Evolutionary conservation across 2,329 filamentous ascomycete species (phyloP), one percentile per base, ranked within the genome.

Genomic region (Claviceps spartinae): DNA sequence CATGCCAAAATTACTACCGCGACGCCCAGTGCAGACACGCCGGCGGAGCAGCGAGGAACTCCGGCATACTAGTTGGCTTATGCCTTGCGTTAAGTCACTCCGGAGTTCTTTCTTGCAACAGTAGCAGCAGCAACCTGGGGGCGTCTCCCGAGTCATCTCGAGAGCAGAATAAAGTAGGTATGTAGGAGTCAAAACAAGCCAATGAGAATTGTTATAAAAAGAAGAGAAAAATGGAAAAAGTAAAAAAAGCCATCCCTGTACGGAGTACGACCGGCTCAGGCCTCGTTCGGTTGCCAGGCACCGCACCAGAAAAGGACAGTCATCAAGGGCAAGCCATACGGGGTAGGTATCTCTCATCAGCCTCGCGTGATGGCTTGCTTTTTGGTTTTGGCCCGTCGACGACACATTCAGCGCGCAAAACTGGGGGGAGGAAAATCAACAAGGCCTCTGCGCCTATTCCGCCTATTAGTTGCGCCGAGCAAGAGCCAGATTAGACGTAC

Each of bases 41-140:
- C 6, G 20, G 34, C 42, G 45, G 37, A 42, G 47, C 47, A 45
- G 34, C 46, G 26, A 37, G 46, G 45, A 49, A 52, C 51, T 49
- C 42, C 47, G 44, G 49, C 26, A 36, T 50, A 22, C 48, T 45
- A 37, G 38, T 48, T 13, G 38, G n/a, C 13, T 8, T 34, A n/a
- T 34, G 22, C n/a, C 41, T 14, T 16, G 44, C 13, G 20, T 30
- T 36, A 26, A 2, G 18, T 53, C 34, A 26, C 47, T 45, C 47
- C 30, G 41, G 36, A 24, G 16, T 45, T 45, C n/a, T 45, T 45
- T 45, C 16, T 30, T 43, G 11, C 30, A 34, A 9, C 30, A 34
- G 9, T 34, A 34, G 30, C 30, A 34, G 30, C 8, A 11, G 30
- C 8, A 34, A 34, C 30, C 30, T 34, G 30, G 30, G 30, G 30